These are phyloP conservation scores for Picochlorum sp. DNA, from an alignment of 139 green algal genomes.

Conservation along the genomic window DNA sequence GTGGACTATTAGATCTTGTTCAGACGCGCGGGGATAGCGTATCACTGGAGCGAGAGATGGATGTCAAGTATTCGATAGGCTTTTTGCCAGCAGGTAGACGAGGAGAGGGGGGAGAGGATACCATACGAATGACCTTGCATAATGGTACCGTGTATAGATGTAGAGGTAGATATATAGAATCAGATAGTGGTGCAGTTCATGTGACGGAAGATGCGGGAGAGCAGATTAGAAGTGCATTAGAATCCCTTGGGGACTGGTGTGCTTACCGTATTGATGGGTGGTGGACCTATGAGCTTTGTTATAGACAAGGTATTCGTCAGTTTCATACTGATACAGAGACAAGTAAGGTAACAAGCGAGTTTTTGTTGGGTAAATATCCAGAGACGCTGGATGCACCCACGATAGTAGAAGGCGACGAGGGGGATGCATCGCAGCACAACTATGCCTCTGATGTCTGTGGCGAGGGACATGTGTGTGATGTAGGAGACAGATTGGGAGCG, in stretches of 20 bases:
- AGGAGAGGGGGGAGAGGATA: background rate
- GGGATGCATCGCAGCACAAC: background rate
- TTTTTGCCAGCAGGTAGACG: background rate
- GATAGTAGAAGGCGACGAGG: background rate
- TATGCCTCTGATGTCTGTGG: background rate
- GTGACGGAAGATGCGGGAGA: slow-evolving; percentile 7
- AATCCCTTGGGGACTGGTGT: slow-evolving; percentile 19
- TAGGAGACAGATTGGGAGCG: background rate
- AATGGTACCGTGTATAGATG: background rate
- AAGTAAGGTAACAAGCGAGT: background rate
- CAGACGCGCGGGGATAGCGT: too few species aligned
- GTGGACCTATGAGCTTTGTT: slow-evolving; percentile 90
- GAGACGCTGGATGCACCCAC: background rate
- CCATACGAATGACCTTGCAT: background rate
- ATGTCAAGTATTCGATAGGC: background rate
- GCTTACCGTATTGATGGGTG: slow-evolving; percentile 64
- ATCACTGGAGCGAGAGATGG: too few species aligned
- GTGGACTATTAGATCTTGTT: too few species aligned
- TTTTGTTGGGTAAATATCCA: background rate
- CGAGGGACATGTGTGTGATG: background rate
- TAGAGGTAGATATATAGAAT: background rate
- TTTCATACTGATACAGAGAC: slow-evolving; percentile 51
- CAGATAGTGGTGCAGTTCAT: background rate
- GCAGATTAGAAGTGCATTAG: slow-evolving; percentile 10
- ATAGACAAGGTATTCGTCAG: slow-evolving; percentile 63